These are phyloP conservation scores for Helotiales sp. DNA, from an alignment of 2,329 filamentous ascomycete species.

Conservation along the genomic window DNA sequence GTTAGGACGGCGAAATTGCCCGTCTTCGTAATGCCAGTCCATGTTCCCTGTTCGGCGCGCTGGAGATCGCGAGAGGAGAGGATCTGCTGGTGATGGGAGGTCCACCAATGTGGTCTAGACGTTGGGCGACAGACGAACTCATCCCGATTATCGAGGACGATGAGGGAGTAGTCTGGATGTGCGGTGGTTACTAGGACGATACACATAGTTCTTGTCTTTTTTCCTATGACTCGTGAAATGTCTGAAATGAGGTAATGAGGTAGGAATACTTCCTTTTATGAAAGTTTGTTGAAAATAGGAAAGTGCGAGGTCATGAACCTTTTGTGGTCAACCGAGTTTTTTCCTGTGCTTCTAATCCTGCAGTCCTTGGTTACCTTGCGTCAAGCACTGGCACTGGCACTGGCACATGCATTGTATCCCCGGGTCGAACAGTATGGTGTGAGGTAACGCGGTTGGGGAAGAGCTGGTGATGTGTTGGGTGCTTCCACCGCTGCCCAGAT, in stretches of 20 bases:
- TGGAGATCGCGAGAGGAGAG: constrained; percentile 64
- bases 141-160: constrained; percentile 77
- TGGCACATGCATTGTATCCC: background rate
- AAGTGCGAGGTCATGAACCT: constrained; percentile 8
- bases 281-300: constrained; percentile 8
- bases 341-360: too few relatives aligned
- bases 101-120: constrained; percentile 64
- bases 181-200: constrained; percentile 75
- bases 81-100: constrained; percentile 36
- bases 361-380: background rate
- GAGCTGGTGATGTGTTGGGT: constrained; percentile 6
- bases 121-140: constrained; percentile 68
- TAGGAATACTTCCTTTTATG: background rate
- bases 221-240: background rate
- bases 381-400: too few relatives aligned
- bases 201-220: constrained; percentile 57
- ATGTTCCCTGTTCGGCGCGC: constrained; percentile 62
- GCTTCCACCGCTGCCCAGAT: constrained; percentile 8
- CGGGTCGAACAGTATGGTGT: background rate
- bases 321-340: background rate
- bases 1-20: constrained; percentile 65
- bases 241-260: background rate
- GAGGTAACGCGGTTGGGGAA: background rate
- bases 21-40: constrained; percentile 61
- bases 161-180: constrained; percentile 73